Conservation (phyloP, 768 basidiomycete species). For the Russula emetica region DNA sequence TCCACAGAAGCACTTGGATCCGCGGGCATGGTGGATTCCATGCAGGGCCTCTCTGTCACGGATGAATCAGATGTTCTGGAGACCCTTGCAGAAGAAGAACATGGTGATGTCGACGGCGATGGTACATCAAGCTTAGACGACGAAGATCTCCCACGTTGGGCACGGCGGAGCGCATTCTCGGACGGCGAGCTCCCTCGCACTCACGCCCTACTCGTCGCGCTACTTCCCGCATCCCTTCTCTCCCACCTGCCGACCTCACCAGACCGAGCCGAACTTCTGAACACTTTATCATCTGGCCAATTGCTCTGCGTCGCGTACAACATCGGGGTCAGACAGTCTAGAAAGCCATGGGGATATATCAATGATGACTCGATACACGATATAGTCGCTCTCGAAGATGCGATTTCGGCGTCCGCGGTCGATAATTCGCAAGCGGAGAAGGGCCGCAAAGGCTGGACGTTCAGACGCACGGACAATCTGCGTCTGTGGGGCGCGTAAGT, state of each 20-base stretch:
- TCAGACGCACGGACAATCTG: slow-evolving; percentile 81
- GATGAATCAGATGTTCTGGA: slow-evolving; percentile 59
- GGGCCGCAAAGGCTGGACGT: slow-evolving; percentile 69
- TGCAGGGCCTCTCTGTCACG: slow-evolving; percentile 44
- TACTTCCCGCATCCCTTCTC: slow-evolving; percentile 56
- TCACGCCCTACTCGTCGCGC: slow-evolving; percentile 53
- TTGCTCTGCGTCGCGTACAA: slow-evolving; percentile 81
- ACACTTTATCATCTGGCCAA: slow-evolving; percentile 67
- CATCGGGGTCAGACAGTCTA: slow-evolving; percentile 69
- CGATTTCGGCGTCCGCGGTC: slow-evolving; percentile 36
- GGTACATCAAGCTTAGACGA: slow-evolving; percentile 48
- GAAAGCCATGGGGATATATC: slow-evolving; percentile 86
- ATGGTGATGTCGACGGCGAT: slow-evolving; percentile 19
- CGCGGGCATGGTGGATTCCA: slow-evolving; percentile 51
- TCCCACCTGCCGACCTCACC: slow-evolving; percentile 36
- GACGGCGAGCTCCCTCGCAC: slow-evolving; percentile 58
- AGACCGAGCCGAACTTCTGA: slow-evolving; percentile 43
- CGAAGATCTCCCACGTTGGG: slow-evolving; percentile 65
- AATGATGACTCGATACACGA: slow-evolving; percentile 75
- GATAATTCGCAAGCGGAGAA: slow-evolving; percentile 38
- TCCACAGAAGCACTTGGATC: slow-evolving; percentile 34
- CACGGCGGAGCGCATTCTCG: slow-evolving; percentile 51
- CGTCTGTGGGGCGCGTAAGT: slow-evolving; percentile 81
- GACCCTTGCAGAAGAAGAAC: slow-evolving; percentile 46
- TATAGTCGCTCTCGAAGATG: slow-evolving; percentile 60